phyloP scores from a whole-genome alignment of 805 yeast genomes.

The Kluyveromyces nonfermentans region DNA sequence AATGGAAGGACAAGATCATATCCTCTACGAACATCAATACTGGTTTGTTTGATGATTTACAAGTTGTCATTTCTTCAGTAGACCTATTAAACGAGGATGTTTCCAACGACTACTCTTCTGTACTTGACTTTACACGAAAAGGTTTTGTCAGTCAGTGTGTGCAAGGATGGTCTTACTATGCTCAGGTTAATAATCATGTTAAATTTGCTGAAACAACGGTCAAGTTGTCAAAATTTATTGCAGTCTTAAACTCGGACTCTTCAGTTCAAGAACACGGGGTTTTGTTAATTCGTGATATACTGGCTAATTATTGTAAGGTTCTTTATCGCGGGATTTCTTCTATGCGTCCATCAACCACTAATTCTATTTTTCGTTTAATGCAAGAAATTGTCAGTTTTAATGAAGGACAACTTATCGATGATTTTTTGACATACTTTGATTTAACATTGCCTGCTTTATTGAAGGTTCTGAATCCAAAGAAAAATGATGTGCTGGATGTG shows the following conservation, averaged over 20 bases:
- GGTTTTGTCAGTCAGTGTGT: slow-evolving; percentile 31
- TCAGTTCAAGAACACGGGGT: slow-evolving; percentile 16
- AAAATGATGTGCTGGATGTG: slow-evolving; percentile 35
- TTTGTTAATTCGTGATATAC: slow-evolving; percentile 36
- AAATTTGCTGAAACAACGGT: slow-evolving; percentile 38
- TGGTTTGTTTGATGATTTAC: slow-evolving; percentile 21
- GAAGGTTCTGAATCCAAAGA: slow-evolving; percentile 47
- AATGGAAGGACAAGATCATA: slow-evolving; percentile 10
- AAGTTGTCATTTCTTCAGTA: slow-evolving; percentile 11
- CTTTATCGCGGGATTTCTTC: slow-evolving; percentile 60
- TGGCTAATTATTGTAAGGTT: slow-evolving; percentile 48
- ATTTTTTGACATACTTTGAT: slow-evolving; percentile 59
- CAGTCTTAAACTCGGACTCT: slow-evolving; percentile 13
- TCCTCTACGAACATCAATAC: slow-evolving; percentile 19
- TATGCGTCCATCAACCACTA: slow-evolving; percentile 47
- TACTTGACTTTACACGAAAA: slow-evolving; percentile 28
- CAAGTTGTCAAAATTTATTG: slow-evolving; percentile 32
- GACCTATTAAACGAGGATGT: slow-evolving; percentile 12
- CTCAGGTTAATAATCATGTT: slow-evolving; percentile 41
- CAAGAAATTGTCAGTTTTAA: slow-evolving; percentile 41
- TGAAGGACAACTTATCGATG: slow-evolving; percentile 43
- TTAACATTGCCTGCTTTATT: slow-evolving; percentile 52
- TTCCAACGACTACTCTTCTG: slow-evolving; percentile 17
- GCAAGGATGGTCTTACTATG: slow-evolving; percentile 40
- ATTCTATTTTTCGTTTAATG: slow-evolving; percentile 53